Conservation (phyloP, 106 monocot genomes). For the Platanthera guangdongensis region DNA sequence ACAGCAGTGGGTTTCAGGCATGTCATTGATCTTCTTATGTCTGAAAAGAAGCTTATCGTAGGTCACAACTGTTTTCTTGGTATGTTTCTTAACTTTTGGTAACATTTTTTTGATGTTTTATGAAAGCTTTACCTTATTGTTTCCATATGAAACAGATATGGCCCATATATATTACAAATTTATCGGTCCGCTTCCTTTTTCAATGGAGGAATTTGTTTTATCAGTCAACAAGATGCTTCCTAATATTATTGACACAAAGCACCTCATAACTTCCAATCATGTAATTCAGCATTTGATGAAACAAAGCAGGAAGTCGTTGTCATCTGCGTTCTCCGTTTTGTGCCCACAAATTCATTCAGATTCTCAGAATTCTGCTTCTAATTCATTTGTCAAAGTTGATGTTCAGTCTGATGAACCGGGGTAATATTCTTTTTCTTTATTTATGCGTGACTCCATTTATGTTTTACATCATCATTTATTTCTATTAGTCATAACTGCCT, state of each 20-base stretch:
- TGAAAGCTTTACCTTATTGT: neutral
- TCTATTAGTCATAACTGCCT: neutral
- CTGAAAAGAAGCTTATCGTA: constrained; percentile 77
- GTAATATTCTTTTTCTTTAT: constrained; percentile 21
- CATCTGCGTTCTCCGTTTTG: constrained; percentile 74
- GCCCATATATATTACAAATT: constrained; percentile 81
- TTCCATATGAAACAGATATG: constrained; percentile 56
- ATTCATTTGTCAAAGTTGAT: constrained; percentile 46
- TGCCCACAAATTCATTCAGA: constrained; percentile 41
- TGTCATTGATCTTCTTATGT: constrained; percentile 79
- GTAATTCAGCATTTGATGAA: constrained; percentile 66
- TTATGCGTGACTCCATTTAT: constrained; percentile 1
- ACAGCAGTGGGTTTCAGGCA: constrained; percentile 89
- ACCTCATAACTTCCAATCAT: constrained; percentile 46
- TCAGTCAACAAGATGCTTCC: constrained; percentile 58
- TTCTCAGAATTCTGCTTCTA: constrained; percentile 19
- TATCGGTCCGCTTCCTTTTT: constrained; percentile 70
- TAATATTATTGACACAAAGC: constrained; percentile 73
- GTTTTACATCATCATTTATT: neutral
- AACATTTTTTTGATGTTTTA: neutral
- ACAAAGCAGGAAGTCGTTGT: constrained; percentile 69
- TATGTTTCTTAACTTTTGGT: constrained; percentile 5
- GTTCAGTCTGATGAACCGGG: constrained; percentile 43
- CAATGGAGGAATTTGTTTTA: constrained; percentile 55
- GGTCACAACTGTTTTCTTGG: constrained; percentile 95